phyloP scores from a whole-genome alignment of 2,329 filamentous ascomycete genomes.

The Paraphaeosphaeria minitans region DNA sequence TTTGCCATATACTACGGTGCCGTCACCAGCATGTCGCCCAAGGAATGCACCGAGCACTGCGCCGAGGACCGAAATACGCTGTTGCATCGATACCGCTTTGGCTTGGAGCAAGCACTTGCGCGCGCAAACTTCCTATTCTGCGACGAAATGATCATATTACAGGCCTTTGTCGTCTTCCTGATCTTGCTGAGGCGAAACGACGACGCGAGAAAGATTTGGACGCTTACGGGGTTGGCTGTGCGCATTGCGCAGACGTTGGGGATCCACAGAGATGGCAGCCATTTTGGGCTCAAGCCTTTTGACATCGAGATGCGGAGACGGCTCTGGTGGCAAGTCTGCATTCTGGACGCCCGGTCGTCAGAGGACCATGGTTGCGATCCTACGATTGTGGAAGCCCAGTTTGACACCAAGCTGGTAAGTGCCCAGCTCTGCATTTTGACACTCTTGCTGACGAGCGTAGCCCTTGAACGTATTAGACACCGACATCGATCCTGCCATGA shows the following conservation, averaged over 20 bases:
- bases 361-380: constrained; percentile 69
- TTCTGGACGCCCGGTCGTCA: constrained; percentile 64
- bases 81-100: constrained; percentile 65
- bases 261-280: constrained; percentile 63
- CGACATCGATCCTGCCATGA: constrained; percentile 57
- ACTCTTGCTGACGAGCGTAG: constrained; percentile 22
- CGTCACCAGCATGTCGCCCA: constrained; percentile 56
- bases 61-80: constrained; percentile 58
- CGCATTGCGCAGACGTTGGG: constrained; percentile 65
- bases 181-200: constrained; percentile 60
- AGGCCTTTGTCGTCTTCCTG: constrained; percentile 67
- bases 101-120: constrained; percentile 66
- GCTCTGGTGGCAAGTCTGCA: constrained; percentile 64
- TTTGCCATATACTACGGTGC: constrained; percentile 67
- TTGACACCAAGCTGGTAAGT: constrained; percentile 61
- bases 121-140: constrained; percentile 67
- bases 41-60: constrained; percentile 55
- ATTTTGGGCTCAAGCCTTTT: constrained; percentile 62
- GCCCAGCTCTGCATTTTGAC: no score
- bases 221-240: constrained; percentile 62
- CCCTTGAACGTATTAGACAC: constrained; percentile 63
- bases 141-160: constrained; percentile 65
- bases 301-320: constrained; percentile 65
- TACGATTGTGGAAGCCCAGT: constrained; percentile 62
- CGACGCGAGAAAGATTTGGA: constrained; percentile 61